Base-by-base conservation (phyloP, 257 asterid species). In the Gynochthodes officinalis region DNA sequence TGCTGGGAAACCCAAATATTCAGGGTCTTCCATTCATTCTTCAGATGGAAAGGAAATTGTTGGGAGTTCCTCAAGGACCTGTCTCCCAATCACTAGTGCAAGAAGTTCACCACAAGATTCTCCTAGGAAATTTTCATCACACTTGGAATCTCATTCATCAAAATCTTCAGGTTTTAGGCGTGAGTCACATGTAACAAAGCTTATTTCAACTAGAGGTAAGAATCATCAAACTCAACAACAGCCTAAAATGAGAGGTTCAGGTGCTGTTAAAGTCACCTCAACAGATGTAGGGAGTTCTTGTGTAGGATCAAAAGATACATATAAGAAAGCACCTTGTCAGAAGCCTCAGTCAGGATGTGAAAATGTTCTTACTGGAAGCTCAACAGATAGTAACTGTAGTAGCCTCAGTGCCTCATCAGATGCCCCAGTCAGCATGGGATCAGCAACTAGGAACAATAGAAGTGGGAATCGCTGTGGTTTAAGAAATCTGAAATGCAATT, bases 401-500 rank as follows among this genome's bases (percentile, higher is more conserved):
- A n/a, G n/a, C n/a, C n/a, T n/a, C n/a, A n/a, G n/a, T n/a, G n/a
- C n/a, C n/a, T n/a, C n/a, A n/a, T n/a, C n/a, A n/a, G n/a, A n/a
- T n/a, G n/a, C n/a, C n/a, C n/a, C n/a, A n/a, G n/a, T n/a, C n/a
- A 75, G 27, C 54, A 12, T 78, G 43, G 71, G 78, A 50, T 39
- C 50, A 10, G 84, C 81, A 43, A 63, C 81, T 5, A 73, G 72
- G 46, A 80, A 52, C 62, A 78, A 63, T 70, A 62, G 67, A 58
- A 80, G 69, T 71, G 77, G 82, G 43, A 76, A 74, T 65, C 75
- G 82, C 67, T 70, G 73, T 72, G 74, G 86, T 59, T 52, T 75
- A 66, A 86, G 80, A 79, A 86, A 75, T 82, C 69, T 80, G 66
- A 84, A 84, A 78, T 83, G 81, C 76, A 83, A 70, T 50, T 79